These are phyloP conservation scores for Gilbertella persicaria DNA, from an alignment of 371 early-diverging fungal species.

Conservation along the genomic window DNA sequence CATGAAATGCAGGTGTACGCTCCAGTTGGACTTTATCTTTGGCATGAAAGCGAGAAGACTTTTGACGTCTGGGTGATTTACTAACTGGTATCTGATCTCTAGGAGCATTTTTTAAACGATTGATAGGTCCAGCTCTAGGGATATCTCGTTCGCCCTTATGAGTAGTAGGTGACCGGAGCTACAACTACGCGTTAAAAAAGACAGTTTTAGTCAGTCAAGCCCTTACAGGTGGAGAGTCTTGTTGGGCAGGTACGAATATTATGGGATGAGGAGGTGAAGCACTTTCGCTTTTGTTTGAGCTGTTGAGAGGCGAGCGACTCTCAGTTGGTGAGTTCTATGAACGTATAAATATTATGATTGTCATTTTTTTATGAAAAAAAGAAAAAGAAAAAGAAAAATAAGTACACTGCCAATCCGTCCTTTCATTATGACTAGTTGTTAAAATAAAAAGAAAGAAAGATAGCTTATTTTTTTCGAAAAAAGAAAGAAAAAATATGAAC, in stretches of 20 bases:
- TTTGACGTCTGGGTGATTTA: slow-evolving; percentile 82
- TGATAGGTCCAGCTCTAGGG: not conserved
- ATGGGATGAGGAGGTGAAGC: not conserved
- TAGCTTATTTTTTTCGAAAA: too few relatives aligned
- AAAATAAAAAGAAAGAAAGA: too few relatives aligned
- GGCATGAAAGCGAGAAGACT: slow-evolving; percentile 85
- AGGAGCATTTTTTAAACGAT: slow-evolving; percentile 64
- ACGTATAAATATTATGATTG: too few relatives aligned
- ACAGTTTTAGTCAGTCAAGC: not conserved
- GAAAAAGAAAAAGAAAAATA: too few relatives aligned
- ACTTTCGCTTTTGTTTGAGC: too few relatives aligned
- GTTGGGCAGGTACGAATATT: not conserved
- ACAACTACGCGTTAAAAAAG: not conserved
- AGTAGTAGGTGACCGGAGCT: not conserved
- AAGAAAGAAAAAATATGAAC: too few relatives aligned
- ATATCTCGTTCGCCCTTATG: not conserved
- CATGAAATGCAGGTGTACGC: slow-evolving; percentile 71
- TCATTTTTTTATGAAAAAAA: too few relatives aligned
- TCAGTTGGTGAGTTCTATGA: too few relatives aligned
- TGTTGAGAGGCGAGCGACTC: too few relatives aligned
- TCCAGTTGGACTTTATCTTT: slow-evolving; percentile 77
- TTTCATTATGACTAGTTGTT: too few relatives aligned
- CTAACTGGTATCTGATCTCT: slow-evolving; percentile 80
- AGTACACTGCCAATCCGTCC: too few relatives aligned
- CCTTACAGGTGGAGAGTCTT: not conserved